Evolutionary conservation across 768 basidiomycete genomes (phyloP).

Genomic region (Lentinula detonsa): DNA sequence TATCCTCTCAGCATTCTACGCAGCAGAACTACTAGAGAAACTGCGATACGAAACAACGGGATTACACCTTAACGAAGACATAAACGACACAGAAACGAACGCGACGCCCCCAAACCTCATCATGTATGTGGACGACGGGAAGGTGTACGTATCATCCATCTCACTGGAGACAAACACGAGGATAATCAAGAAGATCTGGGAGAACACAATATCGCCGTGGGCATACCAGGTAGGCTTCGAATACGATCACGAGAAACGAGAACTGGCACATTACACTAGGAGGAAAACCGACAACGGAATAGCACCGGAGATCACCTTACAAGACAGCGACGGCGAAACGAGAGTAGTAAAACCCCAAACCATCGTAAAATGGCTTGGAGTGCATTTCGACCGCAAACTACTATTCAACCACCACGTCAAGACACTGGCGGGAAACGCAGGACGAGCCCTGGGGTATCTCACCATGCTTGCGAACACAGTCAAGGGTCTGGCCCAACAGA

Average conservation of each 20-base stretch:
- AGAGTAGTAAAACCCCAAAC: too few species aligned
- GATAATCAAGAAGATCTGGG: conserved; percentile 14
- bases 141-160: conserved; percentile 17
- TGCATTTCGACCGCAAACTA: too few species aligned
- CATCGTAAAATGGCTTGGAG: too few species aligned
- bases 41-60: conserved; percentile 6
- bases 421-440: too few species aligned
- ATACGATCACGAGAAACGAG: conserved; percentile 15
- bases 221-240: conserved; percentile 13
- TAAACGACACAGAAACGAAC: neutral
- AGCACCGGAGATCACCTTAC: too few species aligned
- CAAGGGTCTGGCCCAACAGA: too few species aligned
- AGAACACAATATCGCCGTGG: conserved; percentile 9
- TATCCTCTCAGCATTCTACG: conserved; percentile 20
- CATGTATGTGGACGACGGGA: conserved; percentile 28
- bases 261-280: too few species aligned
- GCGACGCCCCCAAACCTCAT: conserved; percentile 4
- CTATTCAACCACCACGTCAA: too few species aligned
- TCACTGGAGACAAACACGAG: conserved; percentile 17
- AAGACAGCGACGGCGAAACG: too few species aligned
- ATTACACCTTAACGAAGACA: neutral
- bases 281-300: too few species aligned
- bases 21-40: conserved; percentile 16
- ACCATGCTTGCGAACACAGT: too few species aligned
- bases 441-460: too few species aligned